Base-by-base conservation (phyloP, 331 rosid species). In the Phaseolus coccineus region DNA sequence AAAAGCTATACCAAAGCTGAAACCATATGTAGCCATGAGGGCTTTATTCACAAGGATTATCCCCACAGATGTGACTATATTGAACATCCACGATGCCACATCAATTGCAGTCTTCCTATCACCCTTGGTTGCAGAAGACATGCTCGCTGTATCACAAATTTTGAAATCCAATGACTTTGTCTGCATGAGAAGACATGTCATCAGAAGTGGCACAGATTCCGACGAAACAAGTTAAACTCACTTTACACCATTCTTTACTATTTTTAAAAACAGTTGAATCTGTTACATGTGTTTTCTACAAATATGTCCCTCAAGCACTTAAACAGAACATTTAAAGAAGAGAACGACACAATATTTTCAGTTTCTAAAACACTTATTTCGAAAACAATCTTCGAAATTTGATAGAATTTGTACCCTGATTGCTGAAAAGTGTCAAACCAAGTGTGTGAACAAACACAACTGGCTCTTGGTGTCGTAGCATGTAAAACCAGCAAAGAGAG, bases 31-130 rank as follows among this genome's bases (percentile, higher is more conserved):
- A 46, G 93, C 97, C 97, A 94, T 88, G 50, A 94, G 88, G 35
- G 97, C 91, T 80, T 94, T 94, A 63, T 94, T 94, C 79, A 91
- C 97, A 65, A 92, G 83, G 71, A 94, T 94, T 58, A 94, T 92
- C 69, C 98, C 97, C 3, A 94, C 98, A 76, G 98, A 94, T 28
- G 97, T 91, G 67, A 92, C 97, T 11, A 92, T 91, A 84, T 94
- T 92, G 90, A 95, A 92, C 94, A 85, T 56, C 99, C 99, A 95
- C 4, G 99, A 87, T 4, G 97, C 97, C 25, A 90, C 89, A 84
- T 95, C 99, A 57, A 90, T 27, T 42, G 93, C 16, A 30, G 88
- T 87, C 87, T 95, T 95, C 87, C 84, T 87, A 71, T 95, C 97
- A 71, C 88, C 90, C 81, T 90, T 90, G 80, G 82, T 84, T 15